Evolutionary conservation across 768 basidiomycete genomes (phyloP), one percentile per base, ranked within the genome.

Genomic region (Pleurotus tuber-regium): DNA sequence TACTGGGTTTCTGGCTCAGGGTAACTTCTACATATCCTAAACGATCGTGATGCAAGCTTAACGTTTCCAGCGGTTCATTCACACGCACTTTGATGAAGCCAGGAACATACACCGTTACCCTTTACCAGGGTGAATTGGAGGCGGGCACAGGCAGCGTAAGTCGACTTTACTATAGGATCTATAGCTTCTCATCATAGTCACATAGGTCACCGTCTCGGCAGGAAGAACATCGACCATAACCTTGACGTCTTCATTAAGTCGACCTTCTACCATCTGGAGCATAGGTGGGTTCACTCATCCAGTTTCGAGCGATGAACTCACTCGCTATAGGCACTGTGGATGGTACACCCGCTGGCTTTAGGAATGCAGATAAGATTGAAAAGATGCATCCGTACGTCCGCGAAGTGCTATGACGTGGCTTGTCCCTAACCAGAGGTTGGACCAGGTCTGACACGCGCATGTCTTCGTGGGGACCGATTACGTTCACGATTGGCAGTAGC

Each of bases 291-390:
- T 23, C 30, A 25, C 8, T 2, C 47, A 36, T 29, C 16, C 7
- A 16, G 4, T 18, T 25, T 31, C 1, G 9, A 21, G 18, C 23
- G 6, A 10, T 47, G n/a, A 28, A 41, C 42, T 33, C 25, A 38
- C 36, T 24, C 48, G 29, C 4, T 30, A 7, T 39, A 73, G 72
- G 74, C 25, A 71, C 71, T 38, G 72, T 71, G 9, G 77, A 77
- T 56, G 75, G 76, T 28, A 74, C 72, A 11, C 76, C 76, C 4
- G 57, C 65, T 25, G 77, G 74, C 18, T 74, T 79, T 64, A 66
- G 75, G 28, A 77, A 79, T 54, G 76, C 75, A 3, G 74, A 78
- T 57, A 76, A 72, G 52, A 77, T 78, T 19, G 61, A 78, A 58
- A 72, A 64, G 12, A 75, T 78, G 73, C 76, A 77, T 52, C 75